Conservation (phyloP, 257 asterid genomes). For the Craterostigma plantagineum region DNA sequence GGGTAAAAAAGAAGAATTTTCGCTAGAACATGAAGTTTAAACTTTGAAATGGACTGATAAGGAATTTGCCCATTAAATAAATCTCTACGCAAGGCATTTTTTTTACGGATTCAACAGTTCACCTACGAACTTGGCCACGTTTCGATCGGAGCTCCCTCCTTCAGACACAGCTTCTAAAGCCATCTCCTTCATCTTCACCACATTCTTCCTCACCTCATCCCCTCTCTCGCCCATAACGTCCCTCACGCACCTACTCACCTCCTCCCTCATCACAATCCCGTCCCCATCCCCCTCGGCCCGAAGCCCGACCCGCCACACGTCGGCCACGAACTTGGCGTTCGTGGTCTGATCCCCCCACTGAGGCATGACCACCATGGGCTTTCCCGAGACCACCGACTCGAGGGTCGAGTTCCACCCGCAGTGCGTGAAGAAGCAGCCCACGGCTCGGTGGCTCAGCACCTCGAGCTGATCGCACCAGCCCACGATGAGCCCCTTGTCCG, state of each 20-base stretch:
- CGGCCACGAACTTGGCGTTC: constrained; percentile 18
- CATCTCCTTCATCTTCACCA: not conserved
- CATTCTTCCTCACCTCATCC: not conserved
- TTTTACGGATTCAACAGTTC: no score
- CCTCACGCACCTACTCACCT: constrained; percentile 9
- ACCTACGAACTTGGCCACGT: no score
- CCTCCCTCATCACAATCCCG: constrained; percentile 19
- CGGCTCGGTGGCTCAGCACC: constrained; percentile 14
- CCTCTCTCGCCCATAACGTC: constrained; percentile 15
- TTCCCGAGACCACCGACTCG: constrained; percentile 27
- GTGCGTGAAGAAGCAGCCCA: no score
- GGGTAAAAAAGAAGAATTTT: no score
- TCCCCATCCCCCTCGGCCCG: constrained; percentile 11
- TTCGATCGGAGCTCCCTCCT: no score
- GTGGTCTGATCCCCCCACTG: constrained; percentile 32
- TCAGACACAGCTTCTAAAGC: no score
- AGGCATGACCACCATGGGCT: constrained; percentile 23
- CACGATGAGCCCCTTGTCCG: constrained; percentile 6
- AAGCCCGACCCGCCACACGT: constrained; percentile 28
- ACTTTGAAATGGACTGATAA: no score
- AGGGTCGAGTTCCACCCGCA: no score
- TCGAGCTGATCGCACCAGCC: constrained; percentile 16
- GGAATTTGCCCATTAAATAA: no score
- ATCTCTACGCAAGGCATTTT: no score
- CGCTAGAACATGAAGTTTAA: no score